Evolutionary conservation across 805 yeast genomes (phyloP).

Genomic region (Yarrowia divulgata): DNA sequence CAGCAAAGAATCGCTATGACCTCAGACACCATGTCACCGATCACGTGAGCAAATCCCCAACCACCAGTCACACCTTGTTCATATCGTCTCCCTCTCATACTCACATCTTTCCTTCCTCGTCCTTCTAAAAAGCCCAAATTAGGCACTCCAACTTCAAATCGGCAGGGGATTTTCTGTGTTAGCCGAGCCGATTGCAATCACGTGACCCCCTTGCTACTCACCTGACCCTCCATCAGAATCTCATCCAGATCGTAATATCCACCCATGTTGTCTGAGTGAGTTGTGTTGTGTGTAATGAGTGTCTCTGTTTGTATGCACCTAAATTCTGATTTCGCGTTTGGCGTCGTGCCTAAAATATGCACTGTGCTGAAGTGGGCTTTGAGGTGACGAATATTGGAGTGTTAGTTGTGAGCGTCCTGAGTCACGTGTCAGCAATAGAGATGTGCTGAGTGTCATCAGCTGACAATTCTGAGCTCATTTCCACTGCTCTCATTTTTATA

Average conservation of each 20-base stretch:
- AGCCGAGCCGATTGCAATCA: background rate
- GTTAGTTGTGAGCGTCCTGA: too few species aligned
- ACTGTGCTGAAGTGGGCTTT: too few species aligned
- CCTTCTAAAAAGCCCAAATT: slow-evolving; percentile 26
- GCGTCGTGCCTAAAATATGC: slow-evolving; percentile 3
- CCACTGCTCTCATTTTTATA: too few species aligned
- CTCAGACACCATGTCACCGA: too few species aligned
- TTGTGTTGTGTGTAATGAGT: background rate
- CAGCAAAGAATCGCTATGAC: too few species aligned
- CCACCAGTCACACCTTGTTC: too few species aligned
- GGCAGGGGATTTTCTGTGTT: slow-evolving; percentile 38
- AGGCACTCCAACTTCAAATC: slow-evolving; percentile 34
- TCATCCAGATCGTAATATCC: slow-evolving; percentile 38
- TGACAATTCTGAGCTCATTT: too few species aligned
- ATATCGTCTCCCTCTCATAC: background rate
- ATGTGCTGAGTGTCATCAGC: too few species aligned
- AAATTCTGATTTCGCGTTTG: slow-evolving; percentile 1
- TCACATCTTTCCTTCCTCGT: slow-evolving; percentile 21
- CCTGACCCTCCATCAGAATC: slow-evolving; percentile 34
- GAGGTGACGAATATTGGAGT: too few species aligned
- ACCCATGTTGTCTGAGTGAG: background rate
- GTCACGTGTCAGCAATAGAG: too few species aligned
- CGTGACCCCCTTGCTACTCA: background rate
- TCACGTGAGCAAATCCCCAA: too few species aligned
- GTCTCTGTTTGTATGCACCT: background rate